Evolutionary conservation across 2,329 filamentous ascomycete genomes (phyloP).

Genomic region (Macrophomina pseudophaseolina): DNA sequence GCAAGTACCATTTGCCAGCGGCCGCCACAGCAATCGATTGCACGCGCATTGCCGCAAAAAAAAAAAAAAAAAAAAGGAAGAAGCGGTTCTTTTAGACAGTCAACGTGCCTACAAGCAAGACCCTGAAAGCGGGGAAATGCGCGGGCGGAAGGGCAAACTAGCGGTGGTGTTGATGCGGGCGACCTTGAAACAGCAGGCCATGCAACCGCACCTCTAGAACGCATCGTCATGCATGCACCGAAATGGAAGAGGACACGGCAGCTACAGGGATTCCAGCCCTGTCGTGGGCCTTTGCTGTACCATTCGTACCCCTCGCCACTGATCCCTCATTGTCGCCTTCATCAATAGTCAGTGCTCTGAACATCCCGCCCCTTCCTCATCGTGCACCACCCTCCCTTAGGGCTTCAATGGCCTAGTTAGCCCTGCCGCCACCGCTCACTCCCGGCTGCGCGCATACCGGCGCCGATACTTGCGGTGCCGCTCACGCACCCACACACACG

Average conservation of each 20-base stretch:
- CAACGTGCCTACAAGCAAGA: background rate
- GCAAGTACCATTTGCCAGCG: slow-evolving; percentile 1
- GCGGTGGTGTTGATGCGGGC: slow-evolving; percentile 6
- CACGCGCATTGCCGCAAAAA: slow-evolving; percentile 5
- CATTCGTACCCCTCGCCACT: slow-evolving; percentile 13
- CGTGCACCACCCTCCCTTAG: slow-evolving; percentile 14
- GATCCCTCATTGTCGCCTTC: slow-evolving; percentile 9
- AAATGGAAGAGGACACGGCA: background rate
- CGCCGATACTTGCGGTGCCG: slow-evolving; percentile 7
- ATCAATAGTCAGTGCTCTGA: slow-evolving; percentile 3
- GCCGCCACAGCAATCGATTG: background rate
- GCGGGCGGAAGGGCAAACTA: slow-evolving; percentile 3
- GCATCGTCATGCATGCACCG: background rate
- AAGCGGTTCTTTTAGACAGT: slow-evolving; percentile 2
- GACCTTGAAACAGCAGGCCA: slow-evolving; percentile 17
- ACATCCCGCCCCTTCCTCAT: slow-evolving; percentile 2
- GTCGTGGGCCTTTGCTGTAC: background rate
- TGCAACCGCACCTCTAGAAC: background rate
- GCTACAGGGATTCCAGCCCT: background rate
- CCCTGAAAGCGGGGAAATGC: slow-evolving; percentile 7
- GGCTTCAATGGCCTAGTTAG: slow-evolving; percentile 5
- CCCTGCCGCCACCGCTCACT: slow-evolving; percentile 12
- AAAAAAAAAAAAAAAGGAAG: background rate
- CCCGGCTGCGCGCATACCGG: background rate
- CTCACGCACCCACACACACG: background rate